phyloP scores from a whole-genome alignment of 1,139 yeast genomes.

The Spathaspora sp. region DNA sequence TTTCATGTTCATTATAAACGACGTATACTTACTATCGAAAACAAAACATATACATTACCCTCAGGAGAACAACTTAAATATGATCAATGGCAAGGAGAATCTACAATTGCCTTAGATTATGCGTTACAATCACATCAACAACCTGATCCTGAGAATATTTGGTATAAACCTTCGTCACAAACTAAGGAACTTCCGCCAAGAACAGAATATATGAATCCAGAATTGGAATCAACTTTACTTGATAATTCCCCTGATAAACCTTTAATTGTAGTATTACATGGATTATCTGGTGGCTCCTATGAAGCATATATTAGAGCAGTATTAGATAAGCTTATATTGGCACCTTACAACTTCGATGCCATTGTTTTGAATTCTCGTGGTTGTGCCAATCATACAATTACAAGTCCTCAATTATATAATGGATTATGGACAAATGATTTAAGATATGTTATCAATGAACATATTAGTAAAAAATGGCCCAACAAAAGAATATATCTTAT shows the following conservation, averaged over 20 bases:
- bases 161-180: slow-evolving; percentile 35
- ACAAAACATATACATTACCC: slow-evolving; percentile 25
- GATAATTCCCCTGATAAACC: slow-evolving; percentile 45
- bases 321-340: slow-evolving; percentile 31
- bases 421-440: slow-evolving; percentile 66
- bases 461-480: slow-evolving; percentile 47
- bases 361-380: slow-evolving; percentile 60
- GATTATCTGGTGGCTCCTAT: slow-evolving; percentile 63
- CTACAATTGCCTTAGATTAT: slow-evolving; percentile 44
- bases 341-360: slow-evolving; percentile 46
- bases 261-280: slow-evolving; percentile 54
- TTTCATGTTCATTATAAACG: slow-evolving; percentile 42
- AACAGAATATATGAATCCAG: slow-evolving; percentile 40
- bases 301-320: slow-evolving; percentile 55
- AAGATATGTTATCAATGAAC: slow-evolving; percentile 50
- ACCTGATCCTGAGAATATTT: slow-evolving; percentile 24
- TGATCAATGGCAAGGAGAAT: slow-evolving; percentile 42
- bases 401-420: slow-evolving; percentile 58
- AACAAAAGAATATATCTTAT: slow-evolving; percentile 48
- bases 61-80: slow-evolving; percentile 33
- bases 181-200: slow-evolving; percentile 41
- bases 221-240: slow-evolving; percentile 23
- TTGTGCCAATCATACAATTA: slow-evolving; percentile 56
- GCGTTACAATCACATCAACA: slow-evolving; percentile 23
- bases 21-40: slow-evolving; percentile 33